phyloP scores from a whole-genome alignment of 169 alveolate species.

The Ichthyophthirius multifiliis region DNA sequence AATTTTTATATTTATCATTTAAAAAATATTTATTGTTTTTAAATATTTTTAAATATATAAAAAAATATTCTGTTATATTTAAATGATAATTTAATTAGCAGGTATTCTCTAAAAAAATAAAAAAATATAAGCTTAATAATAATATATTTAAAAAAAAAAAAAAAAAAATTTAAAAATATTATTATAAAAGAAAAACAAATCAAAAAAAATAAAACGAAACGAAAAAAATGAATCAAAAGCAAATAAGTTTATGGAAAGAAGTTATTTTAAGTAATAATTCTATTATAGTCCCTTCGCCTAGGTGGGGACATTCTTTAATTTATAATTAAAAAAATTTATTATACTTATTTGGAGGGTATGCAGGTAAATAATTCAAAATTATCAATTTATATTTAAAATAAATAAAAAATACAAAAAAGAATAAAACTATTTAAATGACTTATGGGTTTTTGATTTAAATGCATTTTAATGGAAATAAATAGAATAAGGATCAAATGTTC shows the following conservation, averaged over 20 bases:
- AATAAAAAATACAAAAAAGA: background rate
- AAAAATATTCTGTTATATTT: too few species aligned
- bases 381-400: background rate
- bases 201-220: too few species aligned
- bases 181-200: too few species aligned
- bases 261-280: background rate
- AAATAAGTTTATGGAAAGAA: background rate
- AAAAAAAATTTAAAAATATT: too few species aligned
- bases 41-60: too few species aligned
- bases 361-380: background rate
- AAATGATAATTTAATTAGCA: too few species aligned
- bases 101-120: too few species aligned
- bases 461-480: background rate
- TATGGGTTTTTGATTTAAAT: constrained; percentile 1
- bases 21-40: too few species aligned
- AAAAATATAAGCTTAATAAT: too few species aligned
- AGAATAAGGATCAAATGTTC: background rate
- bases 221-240: too few species aligned
- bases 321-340: background rate
- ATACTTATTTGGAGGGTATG: constrained; percentile 4
- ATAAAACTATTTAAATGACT: background rate
- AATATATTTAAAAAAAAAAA: too few species aligned
- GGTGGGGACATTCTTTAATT: constrained; percentile 60
- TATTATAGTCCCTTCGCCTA: constrained; percentile 19
- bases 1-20: too few species aligned